These are phyloP conservation scores for Trichophyton benhamiae DNA, from an alignment of 2,329 filamentous ascomycete species.

Conservation along the genomic window DNA sequence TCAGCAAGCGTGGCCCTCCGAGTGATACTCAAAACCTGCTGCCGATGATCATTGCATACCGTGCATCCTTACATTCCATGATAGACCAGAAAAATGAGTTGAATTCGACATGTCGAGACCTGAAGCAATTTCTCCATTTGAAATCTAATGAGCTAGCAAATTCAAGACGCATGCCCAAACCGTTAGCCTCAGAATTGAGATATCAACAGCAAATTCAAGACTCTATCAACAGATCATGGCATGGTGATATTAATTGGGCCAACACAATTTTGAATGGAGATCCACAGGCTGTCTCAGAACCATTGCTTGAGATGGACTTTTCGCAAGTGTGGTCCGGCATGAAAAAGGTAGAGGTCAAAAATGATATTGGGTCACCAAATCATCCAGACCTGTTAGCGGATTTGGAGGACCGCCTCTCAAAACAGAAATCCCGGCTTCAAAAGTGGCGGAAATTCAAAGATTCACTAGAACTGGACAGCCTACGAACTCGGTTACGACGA, in stretches of 20 bases:
- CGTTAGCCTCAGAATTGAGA: background rate
- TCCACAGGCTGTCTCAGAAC: conserved; percentile 43
- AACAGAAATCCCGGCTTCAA: conserved; percentile 55
- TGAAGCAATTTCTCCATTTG: conserved; percentile 50
- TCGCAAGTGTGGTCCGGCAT: conserved; percentile 59
- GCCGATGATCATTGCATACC: conserved; percentile 61
- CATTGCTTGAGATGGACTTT: conserved; percentile 55
- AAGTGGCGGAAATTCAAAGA: conserved; percentile 61
- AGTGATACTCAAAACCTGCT: conserved; percentile 37
- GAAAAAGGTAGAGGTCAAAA: conserved; percentile 42
- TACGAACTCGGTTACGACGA: background rate
- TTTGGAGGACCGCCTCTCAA: conserved; percentile 53
- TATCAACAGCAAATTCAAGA: conserved; percentile 37
- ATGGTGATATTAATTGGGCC: conserved; percentile 63
- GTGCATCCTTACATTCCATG: conserved; percentile 48
- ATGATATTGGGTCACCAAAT: conserved; percentile 21
- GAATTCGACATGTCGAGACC: conserved; percentile 47
- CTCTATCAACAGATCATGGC: conserved; percentile 59
- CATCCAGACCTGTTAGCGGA: conserved; percentile 46
- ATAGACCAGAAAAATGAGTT: conserved; percentile 50
- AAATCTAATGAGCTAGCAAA: conserved; percentile 47
- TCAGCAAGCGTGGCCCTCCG: conserved; percentile 33
- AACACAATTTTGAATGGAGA: conserved; percentile 59
- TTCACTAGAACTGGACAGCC: conserved; percentile 10
- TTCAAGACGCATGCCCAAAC: conserved; percentile 15